Evolutionary conservation across 2,329 filamentous ascomycete species (phyloP).

Genomic region (Sarocladium kiliense): DNA sequence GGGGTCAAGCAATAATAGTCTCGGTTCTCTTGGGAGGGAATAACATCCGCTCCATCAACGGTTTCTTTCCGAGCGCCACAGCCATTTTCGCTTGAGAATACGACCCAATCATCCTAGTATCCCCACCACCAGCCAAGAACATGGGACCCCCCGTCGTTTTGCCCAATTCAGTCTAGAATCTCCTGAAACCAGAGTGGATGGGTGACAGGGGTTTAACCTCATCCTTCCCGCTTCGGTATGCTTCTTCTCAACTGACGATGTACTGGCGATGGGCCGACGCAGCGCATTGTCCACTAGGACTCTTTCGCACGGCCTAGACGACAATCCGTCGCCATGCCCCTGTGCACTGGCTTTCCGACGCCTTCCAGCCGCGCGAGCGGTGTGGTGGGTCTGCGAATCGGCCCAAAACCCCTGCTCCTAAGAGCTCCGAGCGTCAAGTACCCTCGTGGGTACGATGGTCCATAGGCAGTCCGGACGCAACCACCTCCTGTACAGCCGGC

Average conservation of each 20-base stretch:
- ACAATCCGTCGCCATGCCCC: neutral
- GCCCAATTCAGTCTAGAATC: slow-evolving; percentile 1
- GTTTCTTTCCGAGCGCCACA: slow-evolving; percentile 1
- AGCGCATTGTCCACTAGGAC: neutral
- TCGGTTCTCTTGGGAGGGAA: neutral
- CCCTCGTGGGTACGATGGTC: neutral
- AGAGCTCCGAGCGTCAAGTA: slow-evolving; percentile 5
- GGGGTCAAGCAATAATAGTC: neutral
- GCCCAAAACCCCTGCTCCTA: neutral
- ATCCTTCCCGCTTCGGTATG: slow-evolving; percentile 5
- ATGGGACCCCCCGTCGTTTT: neutral
- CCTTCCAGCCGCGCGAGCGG: neutral
- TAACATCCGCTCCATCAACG: neutral
- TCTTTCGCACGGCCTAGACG: neutral
- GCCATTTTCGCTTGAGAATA: neutral
- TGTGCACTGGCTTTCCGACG: neutral
- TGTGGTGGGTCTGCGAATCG: neutral
- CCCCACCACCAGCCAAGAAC: neutral
- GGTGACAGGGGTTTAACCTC: slow-evolving; percentile 1
- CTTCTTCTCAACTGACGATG: slow-evolving; percentile 7
- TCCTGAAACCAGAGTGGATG: slow-evolving; percentile 10
- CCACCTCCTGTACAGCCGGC: neutral
- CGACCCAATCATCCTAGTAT: neutral
- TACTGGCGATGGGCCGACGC: slow-evolving; percentile 1
- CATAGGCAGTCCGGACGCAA: neutral